A percentile compares a stretch with the other conserved stretches of the same genome.
These are phyloP conservation scores for Leptodermis oblonga DNA, from an alignment of 257 asterid genomes.

Conservation along the genomic window DNA sequence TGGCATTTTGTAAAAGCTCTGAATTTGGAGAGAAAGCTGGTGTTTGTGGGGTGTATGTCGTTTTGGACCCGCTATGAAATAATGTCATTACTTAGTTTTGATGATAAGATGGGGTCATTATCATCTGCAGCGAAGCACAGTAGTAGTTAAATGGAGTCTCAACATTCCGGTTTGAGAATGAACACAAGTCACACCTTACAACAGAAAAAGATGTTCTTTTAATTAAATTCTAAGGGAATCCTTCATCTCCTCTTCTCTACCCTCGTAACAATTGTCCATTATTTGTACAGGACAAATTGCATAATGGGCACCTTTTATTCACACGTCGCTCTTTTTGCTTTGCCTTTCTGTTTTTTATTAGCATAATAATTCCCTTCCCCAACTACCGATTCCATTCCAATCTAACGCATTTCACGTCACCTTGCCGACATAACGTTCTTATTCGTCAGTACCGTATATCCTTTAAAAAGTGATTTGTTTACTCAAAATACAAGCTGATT, in stretches of 20 bases:
- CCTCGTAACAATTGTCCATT: background rate
- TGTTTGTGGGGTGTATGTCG: constrained; percentile 3
- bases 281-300: constrained; percentile 15
- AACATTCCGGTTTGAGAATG: background rate
- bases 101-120: constrained; percentile 18
- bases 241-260: too few relatives aligned
- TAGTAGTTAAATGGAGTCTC: background rate
- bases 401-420: background rate
- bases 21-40: background rate
- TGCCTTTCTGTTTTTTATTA: background rate
- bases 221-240: too few relatives aligned
- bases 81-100: background rate
- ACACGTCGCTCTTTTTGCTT: background rate
- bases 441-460: background rate
- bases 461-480: background rate
- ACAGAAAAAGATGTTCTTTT: too few relatives aligned
- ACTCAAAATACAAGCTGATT: too few relatives aligned
- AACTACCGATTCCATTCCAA: constrained; percentile 13
- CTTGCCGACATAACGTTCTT: constrained; percentile 19
- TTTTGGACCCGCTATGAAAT: background rate
- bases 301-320: constrained; percentile 10
- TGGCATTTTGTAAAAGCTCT: background rate
- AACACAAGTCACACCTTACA: background rate
- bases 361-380: constrained; percentile 4
- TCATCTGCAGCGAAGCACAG: constrained; percentile 3